Base-by-base conservation (phyloP, 208 protist genomes). In the Giardia duodenalis region DNA sequence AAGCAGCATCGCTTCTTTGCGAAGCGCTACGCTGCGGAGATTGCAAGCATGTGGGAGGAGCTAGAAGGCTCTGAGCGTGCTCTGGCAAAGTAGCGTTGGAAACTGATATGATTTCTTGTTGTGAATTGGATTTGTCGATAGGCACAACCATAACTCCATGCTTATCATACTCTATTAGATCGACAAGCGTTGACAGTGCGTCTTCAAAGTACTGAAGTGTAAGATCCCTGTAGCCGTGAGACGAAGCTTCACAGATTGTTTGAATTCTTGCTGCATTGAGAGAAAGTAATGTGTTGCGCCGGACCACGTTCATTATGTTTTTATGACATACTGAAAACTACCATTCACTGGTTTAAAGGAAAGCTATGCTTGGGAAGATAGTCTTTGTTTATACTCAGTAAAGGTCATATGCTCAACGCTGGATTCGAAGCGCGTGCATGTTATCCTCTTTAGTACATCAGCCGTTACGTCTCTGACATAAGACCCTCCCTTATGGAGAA, bases 391-490 rank as follows among this genome's bases (percentile, higher is more conserved):
- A 76, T 76, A 76, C 57, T 76, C 57, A 30, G 10, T 30, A 30
- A 76, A 76, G 57, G 57, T 76, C 19, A 76, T 10, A 76, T 76
- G 57, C 19, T 10, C 57, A 30, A 76, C 57, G 57, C 57, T 76
- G 57, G 57, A 10, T 45, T 89, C 86, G 86, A 45, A 89, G 86
- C 86, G 86, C 4, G 22, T 45, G 86, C 86, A 89, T 46, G 4
- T 89, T n/a, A 89, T 89, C 86, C 44, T 42, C 42, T 89, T n/a
- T 45, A 89, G 4, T 10, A 89, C 44, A 19, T n/a, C 86, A n/a
- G 4, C 39, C 3, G 86, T 89, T 45, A 89, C 3, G 3, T 89
- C 44, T 30, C 19, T 39, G 19, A 89, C 86, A 42, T 44, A 44
- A 3, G 4, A 4, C 10, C 86, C 86, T 89, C 19, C 86, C 86